Evolutionary conservation across 1,139 yeast species (phyloP).

Genomic region (Nakaseomyces sp.): DNA sequence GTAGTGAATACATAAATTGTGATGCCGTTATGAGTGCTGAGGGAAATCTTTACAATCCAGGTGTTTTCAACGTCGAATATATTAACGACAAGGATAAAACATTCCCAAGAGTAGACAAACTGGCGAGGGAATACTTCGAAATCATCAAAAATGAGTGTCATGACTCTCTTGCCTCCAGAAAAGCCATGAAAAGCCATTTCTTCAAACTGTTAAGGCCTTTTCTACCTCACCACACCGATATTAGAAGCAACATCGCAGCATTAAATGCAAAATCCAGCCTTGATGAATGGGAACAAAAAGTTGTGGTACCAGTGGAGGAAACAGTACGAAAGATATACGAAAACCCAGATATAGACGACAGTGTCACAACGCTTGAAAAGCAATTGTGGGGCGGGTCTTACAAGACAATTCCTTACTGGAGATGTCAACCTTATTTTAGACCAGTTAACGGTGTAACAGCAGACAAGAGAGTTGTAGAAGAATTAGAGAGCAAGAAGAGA

Average conservation of each 20-base stretch:
- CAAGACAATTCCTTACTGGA: conserved; percentile 86
- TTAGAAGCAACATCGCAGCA: conserved; percentile 64
- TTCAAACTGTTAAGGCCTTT: conserved; percentile 80
- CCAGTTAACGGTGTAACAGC: conserved; percentile 63
- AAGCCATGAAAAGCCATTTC: conserved; percentile 87
- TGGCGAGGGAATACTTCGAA: conserved; percentile 81
- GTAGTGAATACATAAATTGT: conserved; percentile 53
- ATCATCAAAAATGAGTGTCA: conserved; percentile 46
- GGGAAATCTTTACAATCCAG: conserved; percentile 89
- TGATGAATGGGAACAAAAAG: conserved; percentile 53
- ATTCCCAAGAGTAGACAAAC: conserved; percentile 77
- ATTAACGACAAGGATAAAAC: conserved; percentile 47
- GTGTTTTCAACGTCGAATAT: conserved; percentile 46
- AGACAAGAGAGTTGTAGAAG: conserved; percentile 35
- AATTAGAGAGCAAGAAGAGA: conserved; percentile 9
- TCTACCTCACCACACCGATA: conserved; percentile 61
- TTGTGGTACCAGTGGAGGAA: conserved; percentile 60
- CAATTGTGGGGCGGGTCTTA: conserved; percentile 78
- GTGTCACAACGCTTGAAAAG: conserved; percentile 42
- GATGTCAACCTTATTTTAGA: conserved; percentile 92
- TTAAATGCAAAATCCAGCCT: conserved; percentile 37
- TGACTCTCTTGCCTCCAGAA: conserved; percentile 67
- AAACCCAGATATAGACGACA: conserved; percentile 41
- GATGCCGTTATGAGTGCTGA: conserved; percentile 99
- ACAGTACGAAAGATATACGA: conserved; percentile 50